A percentile compares a stretch with the other conserved stretches of the same genome.
These are phyloP conservation scores for Mycosarcoma mackinlayi DNA, from an alignment of 1,284 basidiomycete genomes.

Conservation along the genomic window DNA sequence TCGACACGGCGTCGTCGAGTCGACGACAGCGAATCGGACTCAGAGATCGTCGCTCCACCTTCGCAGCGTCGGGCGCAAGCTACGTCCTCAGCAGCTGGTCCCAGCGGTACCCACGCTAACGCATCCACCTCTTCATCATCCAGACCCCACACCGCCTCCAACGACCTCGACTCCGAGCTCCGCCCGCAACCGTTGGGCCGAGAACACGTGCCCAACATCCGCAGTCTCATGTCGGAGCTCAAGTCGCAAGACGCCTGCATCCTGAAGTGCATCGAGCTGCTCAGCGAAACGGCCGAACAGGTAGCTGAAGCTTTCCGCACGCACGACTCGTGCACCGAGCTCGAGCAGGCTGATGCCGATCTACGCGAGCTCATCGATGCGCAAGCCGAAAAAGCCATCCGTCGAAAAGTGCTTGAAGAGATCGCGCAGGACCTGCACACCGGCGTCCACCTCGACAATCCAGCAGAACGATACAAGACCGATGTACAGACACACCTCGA, in stretches of 20 bases:
- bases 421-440: slow-evolving; percentile 37
- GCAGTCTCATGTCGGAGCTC: slow-evolving; percentile 25
- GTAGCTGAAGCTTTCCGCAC: slow-evolving; percentile 31
- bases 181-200: slow-evolving; percentile 27
- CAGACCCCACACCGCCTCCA: neutral
- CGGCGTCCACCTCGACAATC: slow-evolving; percentile 16
- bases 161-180: slow-evolving; percentile 17
- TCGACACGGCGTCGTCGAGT: slow-evolving; percentile 26
- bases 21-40: slow-evolving; percentile 25
- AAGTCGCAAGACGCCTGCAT: slow-evolving; percentile 19
- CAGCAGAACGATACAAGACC: slow-evolving; percentile 30
- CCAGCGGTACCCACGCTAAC: neutral
- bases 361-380: slow-evolving; percentile 55
- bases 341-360: slow-evolving; percentile 40
- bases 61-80: slow-evolving; percentile 24
- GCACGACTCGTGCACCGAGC: slow-evolving; percentile 22
- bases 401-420: slow-evolving; percentile 32
- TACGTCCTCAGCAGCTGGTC: slow-evolving; percentile 9
- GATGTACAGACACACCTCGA: slow-evolving; percentile 18
- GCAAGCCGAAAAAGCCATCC: slow-evolving; percentile 40
- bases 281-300: slow-evolving; percentile 43
- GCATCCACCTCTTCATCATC: neutral
- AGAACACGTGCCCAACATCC: slow-evolving; percentile 29
- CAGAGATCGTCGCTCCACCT: slow-evolving; percentile 9
- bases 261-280: slow-evolving; percentile 28